Evolutionary conservation across 768 basidiomycete genomes (phyloP).

Genomic region (Holtermannia corniformis): DNA sequence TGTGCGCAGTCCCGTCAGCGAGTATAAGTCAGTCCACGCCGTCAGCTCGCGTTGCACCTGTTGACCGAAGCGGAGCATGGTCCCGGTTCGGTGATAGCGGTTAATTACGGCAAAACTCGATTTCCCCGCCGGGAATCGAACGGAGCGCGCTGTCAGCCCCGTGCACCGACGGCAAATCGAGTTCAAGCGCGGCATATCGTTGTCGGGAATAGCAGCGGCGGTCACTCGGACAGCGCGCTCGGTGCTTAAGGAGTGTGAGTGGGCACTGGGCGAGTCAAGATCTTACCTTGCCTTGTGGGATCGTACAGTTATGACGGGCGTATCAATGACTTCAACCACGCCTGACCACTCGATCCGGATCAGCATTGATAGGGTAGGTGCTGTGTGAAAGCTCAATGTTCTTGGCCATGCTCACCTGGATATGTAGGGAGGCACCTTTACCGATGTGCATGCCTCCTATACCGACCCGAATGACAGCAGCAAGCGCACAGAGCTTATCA

Average conservation of each 20-base stretch:
- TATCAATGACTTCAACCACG: neutral
- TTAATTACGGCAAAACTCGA: too few relatives aligned
- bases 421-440: slow-evolving; percentile 33
- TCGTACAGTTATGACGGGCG: neutral
- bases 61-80: neutral
- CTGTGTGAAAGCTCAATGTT: neutral
- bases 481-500: slow-evolving; percentile 49
- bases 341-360: slow-evolving; percentile 27
- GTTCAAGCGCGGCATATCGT: neutral
- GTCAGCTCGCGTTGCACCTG: neutral
- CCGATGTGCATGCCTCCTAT: slow-evolving; percentile 40
- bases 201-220: neutral
- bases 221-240: neutral
- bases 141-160: too few relatives aligned
- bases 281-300: neutral
- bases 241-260: neutral
- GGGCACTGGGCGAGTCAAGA: neutral
- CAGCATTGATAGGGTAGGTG: slow-evolving; percentile 24
- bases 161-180: too few relatives aligned
- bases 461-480: neutral
- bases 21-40: neutral
- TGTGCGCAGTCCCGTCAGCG: neutral
- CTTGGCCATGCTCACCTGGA: neutral
- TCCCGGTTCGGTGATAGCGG: neutral
- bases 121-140: too few relatives aligned